Evolutionary conservation across 345 rosid genomes (phyloP).

Genomic region (Arabis alpina): DNA sequence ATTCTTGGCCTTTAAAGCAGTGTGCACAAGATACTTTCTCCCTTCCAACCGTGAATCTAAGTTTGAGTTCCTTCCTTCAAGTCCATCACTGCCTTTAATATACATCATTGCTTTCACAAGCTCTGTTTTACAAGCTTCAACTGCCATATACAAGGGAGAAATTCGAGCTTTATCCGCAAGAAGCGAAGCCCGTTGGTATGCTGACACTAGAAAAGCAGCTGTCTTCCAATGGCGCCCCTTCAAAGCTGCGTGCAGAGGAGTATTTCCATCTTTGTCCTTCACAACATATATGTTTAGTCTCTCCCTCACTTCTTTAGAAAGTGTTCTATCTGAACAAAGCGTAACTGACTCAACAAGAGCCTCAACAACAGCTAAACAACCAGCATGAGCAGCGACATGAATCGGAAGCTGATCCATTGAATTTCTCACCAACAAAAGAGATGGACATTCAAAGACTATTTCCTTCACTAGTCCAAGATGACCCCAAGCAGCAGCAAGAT

Average conservation of each 20-base stretch:
- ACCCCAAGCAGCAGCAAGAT: neutral
- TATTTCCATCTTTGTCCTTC: slow-evolving; percentile 24
- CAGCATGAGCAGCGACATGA: slow-evolving; percentile 31
- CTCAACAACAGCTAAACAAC: neutral
- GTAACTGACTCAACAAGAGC: neutral
- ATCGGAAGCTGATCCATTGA: slow-evolving; percentile 2
- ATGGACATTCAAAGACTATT: neutral
- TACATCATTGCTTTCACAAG: slow-evolving; percentile 22
- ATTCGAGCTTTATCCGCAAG: neutral
- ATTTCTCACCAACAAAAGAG: neutral
- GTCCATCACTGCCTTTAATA: neutral
- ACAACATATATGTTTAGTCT: neutral
- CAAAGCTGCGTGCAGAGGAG: slow-evolving; percentile 41
- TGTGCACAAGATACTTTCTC: slow-evolving; percentile 18
- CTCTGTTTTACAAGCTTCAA: neutral
- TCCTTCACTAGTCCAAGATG: neutral
- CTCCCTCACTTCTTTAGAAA: too few relatives aligned
- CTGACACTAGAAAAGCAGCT: neutral
- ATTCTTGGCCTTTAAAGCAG: neutral
- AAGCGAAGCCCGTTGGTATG: neutral
- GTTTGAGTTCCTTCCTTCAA: neutral
- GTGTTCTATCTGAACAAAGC: neutral
- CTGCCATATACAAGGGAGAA: slow-evolving; percentile 33
- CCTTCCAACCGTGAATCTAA: slow-evolving; percentile 4
- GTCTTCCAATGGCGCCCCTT: neutral